Base-by-base conservation (phyloP, 371 early-diverging fungal species). In the Mortierella sp. region DNA sequence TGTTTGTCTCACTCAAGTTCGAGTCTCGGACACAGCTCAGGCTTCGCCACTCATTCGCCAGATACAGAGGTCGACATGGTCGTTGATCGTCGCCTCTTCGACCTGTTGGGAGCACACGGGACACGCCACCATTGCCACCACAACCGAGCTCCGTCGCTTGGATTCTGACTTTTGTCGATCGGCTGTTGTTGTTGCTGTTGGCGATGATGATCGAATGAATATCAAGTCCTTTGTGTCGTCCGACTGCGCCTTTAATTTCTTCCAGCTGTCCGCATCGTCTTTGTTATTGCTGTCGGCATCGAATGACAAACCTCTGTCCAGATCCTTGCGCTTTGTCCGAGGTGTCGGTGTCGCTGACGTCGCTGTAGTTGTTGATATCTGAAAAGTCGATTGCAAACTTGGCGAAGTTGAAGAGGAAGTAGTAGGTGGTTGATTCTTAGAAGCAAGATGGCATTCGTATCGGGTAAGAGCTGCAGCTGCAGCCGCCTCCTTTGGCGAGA, bases 61-160 rank as follows among this genome's bases (percentile, higher is more conserved):
- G 53, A 86, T 77, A 24, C 86, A 86, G 13, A 85, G 71, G 65
- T 86, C 86, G n/a, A 86, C 71, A 66, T 86, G 86, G 34, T 85
- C 85, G 41, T 86, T 86, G 67, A 86, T 86, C 2, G 82, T 68
- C 13, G 66, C 58, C 39, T 68, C 75, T 31, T 69, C 64, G 14
- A 86, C 81, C n/a, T 65, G 39, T 8, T 72, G 19, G 7, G 71
- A 65, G 43, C 86, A 86, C 13, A 86, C 67, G 8, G 86, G 86
- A 39, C 86, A 86, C 29, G 68, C 70, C 6, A 86, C 86, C n/a
- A 71, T 13, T 3, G 19, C 14, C 0, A 11, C 34, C 29, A 43
- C 58, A 24, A 34, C 45, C 4, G 34, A 19, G 31, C 4, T 29
- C 45, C 4, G 22, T 37, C 3, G 55, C 41, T 3, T 58, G 65